Percentiles rank a stretch among this genome's conserved stretches.
Evolutionary conservation across 768 basidiomycete genomes (phyloP).

Genomic region (Tulasnella sp.): DNA sequence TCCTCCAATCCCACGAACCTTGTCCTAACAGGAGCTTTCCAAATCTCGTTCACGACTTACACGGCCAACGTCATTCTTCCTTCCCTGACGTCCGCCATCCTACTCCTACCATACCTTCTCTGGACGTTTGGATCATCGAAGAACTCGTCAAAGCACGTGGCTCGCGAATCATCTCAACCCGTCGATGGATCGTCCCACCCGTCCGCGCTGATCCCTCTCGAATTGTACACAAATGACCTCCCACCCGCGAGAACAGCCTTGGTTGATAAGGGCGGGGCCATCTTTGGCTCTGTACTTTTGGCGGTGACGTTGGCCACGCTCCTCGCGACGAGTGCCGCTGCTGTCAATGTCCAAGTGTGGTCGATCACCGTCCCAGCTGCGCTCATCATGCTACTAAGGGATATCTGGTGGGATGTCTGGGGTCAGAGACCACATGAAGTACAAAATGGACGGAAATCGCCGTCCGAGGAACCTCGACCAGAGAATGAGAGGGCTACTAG

Average conservation of each 20-base stretch:
- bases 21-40: conserved; percentile 80
- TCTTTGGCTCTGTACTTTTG: conserved; percentile 31
- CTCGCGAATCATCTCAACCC: too few relatives aligned
- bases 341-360: conserved; percentile 24
- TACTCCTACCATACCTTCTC: conserved; percentile 23
- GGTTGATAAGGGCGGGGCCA: conserved; percentile 32
- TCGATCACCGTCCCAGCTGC: conserved; percentile 35
- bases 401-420: conserved; percentile 26
- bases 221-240: background rate
- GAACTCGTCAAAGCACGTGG: too few relatives aligned
- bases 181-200: too few relatives aligned
- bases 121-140: background rate
- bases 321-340: conserved; percentile 29
- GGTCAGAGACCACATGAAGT: background rate
- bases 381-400: conserved; percentile 29
- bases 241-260: conserved; percentile 23
- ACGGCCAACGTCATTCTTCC: conserved; percentile 78
- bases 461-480: background rate
- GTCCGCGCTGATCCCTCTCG: conserved; percentile 16
- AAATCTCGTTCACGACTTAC: conserved; percentile 62
- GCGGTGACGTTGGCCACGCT: conserved; percentile 30
- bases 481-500: background rate
- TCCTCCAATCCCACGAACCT: conserved; percentile 93
- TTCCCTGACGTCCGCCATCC: conserved; percentile 58
- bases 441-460: background rate